Conservation (phyloP, 345 rosid species). For the Linum lewisii region DNA sequence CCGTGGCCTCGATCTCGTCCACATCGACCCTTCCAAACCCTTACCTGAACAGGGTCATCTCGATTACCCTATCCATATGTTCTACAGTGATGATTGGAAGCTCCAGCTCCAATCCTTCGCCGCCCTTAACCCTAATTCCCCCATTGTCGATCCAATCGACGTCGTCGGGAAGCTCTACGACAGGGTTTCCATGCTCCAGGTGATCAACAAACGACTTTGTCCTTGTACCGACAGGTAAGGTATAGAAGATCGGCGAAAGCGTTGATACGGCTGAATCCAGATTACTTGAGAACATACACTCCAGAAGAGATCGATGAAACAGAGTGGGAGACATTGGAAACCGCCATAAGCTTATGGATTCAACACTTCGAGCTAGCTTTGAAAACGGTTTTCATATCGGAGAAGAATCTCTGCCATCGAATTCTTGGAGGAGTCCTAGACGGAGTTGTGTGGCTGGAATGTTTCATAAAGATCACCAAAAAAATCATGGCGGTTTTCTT, state of each 20-base stretch:
- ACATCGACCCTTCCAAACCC: too few species aligned
- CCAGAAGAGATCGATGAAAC: conserved; percentile 52
- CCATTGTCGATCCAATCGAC: conserved; percentile 38
- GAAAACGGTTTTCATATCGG: conserved; percentile 37
- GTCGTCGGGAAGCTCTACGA: conserved; percentile 32
- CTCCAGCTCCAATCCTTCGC: conserved; percentile 28
- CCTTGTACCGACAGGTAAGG: too few species aligned
- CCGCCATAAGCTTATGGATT: conserved; percentile 48
- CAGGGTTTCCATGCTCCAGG: conserved; percentile 51
- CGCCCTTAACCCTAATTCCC: conserved; percentile 27
- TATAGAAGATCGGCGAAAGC: conserved; percentile 56
- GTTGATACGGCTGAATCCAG: conserved; percentile 43
- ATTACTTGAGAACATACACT: conserved; percentile 38
- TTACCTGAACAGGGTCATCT: too few species aligned
- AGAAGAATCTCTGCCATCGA: conserved; percentile 43
- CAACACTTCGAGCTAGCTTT: conserved; percentile 46
- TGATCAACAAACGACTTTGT: conserved; percentile 28
- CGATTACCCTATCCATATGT: conserved; percentile 51
- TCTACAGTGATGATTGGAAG: conserved; percentile 39
- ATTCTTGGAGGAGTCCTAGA: conserved; percentile 36
- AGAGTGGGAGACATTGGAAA: conserved; percentile 60
- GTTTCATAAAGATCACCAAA: conserved; percentile 51
- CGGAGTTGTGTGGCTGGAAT: conserved; percentile 43
- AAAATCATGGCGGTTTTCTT: conserved; percentile 68
- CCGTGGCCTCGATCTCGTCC: too few species aligned